These are phyloP conservation scores for Cucurbita pepo DNA, from an alignment of 306 rosid species.

Conservation along the genomic window DNA sequence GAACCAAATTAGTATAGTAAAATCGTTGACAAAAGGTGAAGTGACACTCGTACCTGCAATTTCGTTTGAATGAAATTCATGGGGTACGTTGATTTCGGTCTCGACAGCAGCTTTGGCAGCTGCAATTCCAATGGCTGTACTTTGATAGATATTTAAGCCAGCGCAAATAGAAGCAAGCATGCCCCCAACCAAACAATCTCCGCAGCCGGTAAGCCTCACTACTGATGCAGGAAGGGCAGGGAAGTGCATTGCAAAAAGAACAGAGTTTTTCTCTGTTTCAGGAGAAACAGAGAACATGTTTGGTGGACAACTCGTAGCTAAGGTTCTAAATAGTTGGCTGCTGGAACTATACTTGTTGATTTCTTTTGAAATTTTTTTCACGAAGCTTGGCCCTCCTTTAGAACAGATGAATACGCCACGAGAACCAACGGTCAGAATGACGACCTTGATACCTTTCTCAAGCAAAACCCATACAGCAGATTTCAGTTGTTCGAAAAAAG, in stretches of 20 bases:
- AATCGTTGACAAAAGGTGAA: not conserved
- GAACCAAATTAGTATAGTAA: not conserved
- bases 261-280: conserved; percentile 26
- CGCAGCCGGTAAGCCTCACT: conserved; percentile 73
- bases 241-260: conserved; percentile 54
- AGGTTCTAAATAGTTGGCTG: conserved; percentile 22
- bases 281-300: conserved; percentile 12
- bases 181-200: conserved; percentile 95
- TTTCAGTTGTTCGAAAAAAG: conserved; percentile 47
- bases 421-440: conserved; percentile 59
- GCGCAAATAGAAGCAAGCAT: conserved; percentile 50
- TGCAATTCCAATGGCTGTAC: conserved; percentile 76
- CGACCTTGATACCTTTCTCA: conserved; percentile 56
- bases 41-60: conserved; percentile 34
- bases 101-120: conserved; percentile 79
- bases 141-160: conserved; percentile 65
- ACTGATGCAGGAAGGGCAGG: conserved; percentile 72
- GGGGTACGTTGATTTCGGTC: conserved; percentile 58
- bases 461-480: conserved; percentile 63
- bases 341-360: conserved; percentile 7
- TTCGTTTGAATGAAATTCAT: conserved; percentile 26
- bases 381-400: conserved; percentile 34
- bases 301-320: conserved; percentile 39
- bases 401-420: conserved; percentile 62
- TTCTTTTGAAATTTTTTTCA: conserved; percentile 20